A percentile compares a stretch with the other conserved stretches of the same genome.
Conservation (phyloP, 1,284 basidiomycete species). For the Mycosarcoma maydis region DNA sequence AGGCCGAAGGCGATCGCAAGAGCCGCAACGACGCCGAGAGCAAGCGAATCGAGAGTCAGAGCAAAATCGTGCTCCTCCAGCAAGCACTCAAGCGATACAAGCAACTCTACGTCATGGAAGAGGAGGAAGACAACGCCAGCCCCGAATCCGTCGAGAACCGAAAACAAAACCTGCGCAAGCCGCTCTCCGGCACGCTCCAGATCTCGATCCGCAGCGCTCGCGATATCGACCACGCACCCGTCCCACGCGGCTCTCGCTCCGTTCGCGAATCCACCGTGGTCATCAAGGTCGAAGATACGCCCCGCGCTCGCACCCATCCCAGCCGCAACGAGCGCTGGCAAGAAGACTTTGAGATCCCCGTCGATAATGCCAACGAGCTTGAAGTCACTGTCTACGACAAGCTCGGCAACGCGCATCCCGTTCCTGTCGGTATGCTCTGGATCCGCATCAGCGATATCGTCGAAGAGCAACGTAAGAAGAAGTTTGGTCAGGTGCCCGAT, state of each 20-base stretch:
- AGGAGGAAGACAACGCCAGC: slow-evolving; percentile 74
- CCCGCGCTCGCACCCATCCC: slow-evolving; percentile 88
- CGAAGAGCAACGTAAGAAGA: slow-evolving; percentile 91
- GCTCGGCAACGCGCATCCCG: slow-evolving; percentile 77
- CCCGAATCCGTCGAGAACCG: slow-evolving; percentile 73
- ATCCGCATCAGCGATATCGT: slow-evolving; percentile 93
- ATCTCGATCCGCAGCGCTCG: slow-evolving; percentile 88
- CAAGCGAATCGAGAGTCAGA: slow-evolving; percentile 92
- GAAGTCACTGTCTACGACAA: slow-evolving; percentile 97
- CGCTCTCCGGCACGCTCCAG: slow-evolving; percentile 89
- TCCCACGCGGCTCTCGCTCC: slow-evolving; percentile 69
- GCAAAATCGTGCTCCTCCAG: slow-evolving; percentile 92
- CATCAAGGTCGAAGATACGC: slow-evolving; percentile 95
- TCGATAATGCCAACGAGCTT: slow-evolving; percentile 98
- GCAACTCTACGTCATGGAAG: slow-evolving; percentile 91
- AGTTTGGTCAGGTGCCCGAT: slow-evolving; percentile 74
- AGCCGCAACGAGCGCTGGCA: slow-evolving; percentile 96
- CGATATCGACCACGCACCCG: slow-evolving; percentile 92
- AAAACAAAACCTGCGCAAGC: slow-evolving; percentile 89
- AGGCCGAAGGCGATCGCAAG: slow-evolving; percentile 90
- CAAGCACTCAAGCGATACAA: slow-evolving; percentile 95
- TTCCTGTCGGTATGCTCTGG: slow-evolving; percentile 96
- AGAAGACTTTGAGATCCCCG: slow-evolving; percentile 93
- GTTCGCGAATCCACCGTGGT: slow-evolving; percentile 84
- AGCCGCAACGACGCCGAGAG: slow-evolving; percentile 80